phyloP scores from a whole-genome alignment of 2,329 filamentous ascomycete genomes.

The Cladosporium velox region DNA sequence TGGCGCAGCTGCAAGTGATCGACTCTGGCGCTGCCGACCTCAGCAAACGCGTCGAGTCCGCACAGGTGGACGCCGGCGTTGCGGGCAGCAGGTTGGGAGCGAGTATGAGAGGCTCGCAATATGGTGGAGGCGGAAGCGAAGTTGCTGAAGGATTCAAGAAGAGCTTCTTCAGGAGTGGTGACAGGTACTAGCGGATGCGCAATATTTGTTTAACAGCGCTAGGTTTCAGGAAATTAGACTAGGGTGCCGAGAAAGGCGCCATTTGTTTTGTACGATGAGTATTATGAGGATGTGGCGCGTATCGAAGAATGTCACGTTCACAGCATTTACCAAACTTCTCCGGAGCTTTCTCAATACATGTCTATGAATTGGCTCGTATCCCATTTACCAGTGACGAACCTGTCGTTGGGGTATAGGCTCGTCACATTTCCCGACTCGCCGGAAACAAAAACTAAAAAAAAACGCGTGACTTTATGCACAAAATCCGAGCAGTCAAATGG shows the following conservation, averaged over 20 bases:
- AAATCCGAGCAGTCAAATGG: neutral
- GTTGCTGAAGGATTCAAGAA: conserved; percentile 18
- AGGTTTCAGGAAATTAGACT: neutral
- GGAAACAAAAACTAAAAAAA: neutral
- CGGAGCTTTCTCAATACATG: neutral
- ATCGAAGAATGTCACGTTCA: neutral
- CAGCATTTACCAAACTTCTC: neutral
- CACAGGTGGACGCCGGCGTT: conserved; percentile 69
- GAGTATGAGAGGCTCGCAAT: conserved; percentile 11
- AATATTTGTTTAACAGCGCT: neutral
- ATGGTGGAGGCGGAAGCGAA: conserved; percentile 4
- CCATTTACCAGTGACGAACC: neutral
- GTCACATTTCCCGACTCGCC: neutral
- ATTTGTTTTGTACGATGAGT: conserved; percentile 1
- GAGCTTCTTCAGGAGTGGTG: conserved; percentile 14
- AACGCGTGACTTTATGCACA: conserved; percentile 2
- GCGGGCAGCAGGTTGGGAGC: conserved; percentile 16
- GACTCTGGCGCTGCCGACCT: conserved; percentile 80
- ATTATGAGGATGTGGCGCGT: neutral
- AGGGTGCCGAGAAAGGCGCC: conserved; percentile 1
- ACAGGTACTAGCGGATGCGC: neutral
- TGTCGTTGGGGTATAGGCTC: conserved; percentile 4
- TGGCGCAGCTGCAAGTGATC: conserved; percentile 90
- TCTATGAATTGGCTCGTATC: neutral
- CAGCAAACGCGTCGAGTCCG: conserved; percentile 77